A percentile compares a stretch with the other conserved stretches of the same genome.
Evolutionary conservation across 768 basidiomycete species (phyloP).

Genomic region (Suillus occidentalis): DNA sequence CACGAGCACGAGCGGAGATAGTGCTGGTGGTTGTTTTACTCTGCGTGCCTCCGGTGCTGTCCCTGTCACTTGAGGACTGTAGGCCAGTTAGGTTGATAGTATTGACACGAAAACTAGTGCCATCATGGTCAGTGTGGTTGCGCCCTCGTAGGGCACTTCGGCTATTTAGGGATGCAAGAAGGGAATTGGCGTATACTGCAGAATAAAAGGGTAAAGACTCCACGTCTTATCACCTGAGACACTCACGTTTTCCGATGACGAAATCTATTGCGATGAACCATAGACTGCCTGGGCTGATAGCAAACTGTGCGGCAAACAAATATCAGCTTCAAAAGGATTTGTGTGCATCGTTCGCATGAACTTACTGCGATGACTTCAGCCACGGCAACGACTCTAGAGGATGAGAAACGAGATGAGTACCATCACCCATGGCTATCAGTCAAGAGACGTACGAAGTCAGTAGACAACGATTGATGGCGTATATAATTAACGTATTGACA

Average conservation of each 20-base stretch:
- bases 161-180: slow-evolving; percentile 45
- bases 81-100: slow-evolving; percentile 1
- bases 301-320: slow-evolving; percentile 31
- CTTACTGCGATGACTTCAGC: slow-evolving; percentile 23
- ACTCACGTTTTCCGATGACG: slow-evolving; percentile 47
- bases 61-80: slow-evolving; percentile 1
- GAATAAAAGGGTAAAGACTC: neutral
- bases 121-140: neutral
- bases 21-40: neutral
- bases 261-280: slow-evolving; percentile 51
- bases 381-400: slow-evolving; percentile 18
- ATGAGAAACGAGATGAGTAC: neutral
- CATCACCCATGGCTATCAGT: neutral
- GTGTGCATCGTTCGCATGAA: neutral
- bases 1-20: neutral
- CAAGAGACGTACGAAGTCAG: slow-evolving; percentile 42
- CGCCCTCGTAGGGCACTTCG: slow-evolving; percentile 34
- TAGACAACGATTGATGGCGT: slow-evolving; percentile 50
- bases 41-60: neutral
- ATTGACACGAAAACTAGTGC: slow-evolving; percentile 11
- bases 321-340: neutral
- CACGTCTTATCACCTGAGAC: neutral
- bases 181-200: slow-evolving; percentile 48
- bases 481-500: slow-evolving; percentile 44
- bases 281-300: slow-evolving; percentile 41